phyloP scores from a whole-genome alignment of 192 early-diverging fungal species.

The Funneliformis mosseae region DNA sequence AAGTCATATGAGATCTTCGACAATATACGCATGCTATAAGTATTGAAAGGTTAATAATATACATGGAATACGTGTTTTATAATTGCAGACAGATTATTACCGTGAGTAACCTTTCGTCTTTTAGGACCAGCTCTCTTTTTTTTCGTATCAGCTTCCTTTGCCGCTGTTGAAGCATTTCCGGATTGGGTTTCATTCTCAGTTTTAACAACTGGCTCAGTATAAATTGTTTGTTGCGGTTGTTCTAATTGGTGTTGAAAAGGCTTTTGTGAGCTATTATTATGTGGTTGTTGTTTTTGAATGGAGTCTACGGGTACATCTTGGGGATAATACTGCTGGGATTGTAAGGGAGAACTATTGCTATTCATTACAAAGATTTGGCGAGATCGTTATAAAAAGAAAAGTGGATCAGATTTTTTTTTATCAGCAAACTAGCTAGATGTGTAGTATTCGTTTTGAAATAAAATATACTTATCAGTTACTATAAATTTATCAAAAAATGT shows the following conservation, averaged over 20 bases:
- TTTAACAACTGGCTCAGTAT: not conserved
- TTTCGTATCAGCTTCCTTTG: slow-evolving; percentile 48
- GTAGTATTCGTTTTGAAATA: too few relatives aligned
- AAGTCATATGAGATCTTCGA: slow-evolving; percentile 95
- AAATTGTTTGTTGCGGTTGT: not conserved
- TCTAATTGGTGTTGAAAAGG: not conserved
- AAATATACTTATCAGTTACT: too few relatives aligned
- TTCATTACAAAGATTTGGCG: not conserved
- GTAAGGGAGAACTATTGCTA: not conserved
- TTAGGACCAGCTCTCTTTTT: slow-evolving; percentile 65
- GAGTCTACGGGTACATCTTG: not conserved
- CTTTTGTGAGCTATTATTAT: not conserved
- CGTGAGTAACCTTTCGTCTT: slow-evolving; percentile 65
- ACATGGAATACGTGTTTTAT: not conserved
- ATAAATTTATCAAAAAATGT: too few relatives aligned
- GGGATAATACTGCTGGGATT: not conserved
- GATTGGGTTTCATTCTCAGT: not conserved
- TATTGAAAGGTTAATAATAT: not conserved
- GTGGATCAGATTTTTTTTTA: not conserved
- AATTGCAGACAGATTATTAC: slow-evolving; percentile 39
- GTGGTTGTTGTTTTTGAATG: not conserved
- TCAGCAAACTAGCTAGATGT: too few relatives aligned
- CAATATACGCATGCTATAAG: slow-evolving; percentile 90
- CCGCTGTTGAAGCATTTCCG: slow-evolving; percentile 20
- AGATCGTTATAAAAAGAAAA: not conserved